phyloP scores from a whole-genome alignment of 2,329 filamentous ascomycete species.

The Claviceps spartinae region DNA sequence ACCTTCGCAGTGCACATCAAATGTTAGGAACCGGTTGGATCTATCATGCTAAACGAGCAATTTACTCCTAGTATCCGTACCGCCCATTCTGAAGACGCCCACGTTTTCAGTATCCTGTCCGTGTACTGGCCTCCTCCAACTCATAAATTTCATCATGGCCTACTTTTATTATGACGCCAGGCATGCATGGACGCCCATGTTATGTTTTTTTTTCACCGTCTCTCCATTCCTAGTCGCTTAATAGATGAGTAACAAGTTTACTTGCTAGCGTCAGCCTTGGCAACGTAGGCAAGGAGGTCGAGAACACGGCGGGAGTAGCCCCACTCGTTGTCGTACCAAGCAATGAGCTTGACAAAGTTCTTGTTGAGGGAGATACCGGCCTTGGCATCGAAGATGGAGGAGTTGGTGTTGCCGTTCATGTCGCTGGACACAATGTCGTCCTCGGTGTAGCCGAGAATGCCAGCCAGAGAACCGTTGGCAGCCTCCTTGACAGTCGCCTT shows the following conservation, averaged over 20 bases:
- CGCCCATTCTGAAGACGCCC: not conserved
- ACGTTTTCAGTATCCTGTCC: not conserved
- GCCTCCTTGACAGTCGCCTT: slow-evolving; percentile 84
- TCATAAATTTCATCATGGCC: not conserved
- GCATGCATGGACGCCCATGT: not conserved
- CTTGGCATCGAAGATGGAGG: slow-evolving; percentile 98
- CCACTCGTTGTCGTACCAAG: slow-evolving; percentile 99
- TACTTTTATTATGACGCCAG: not conserved
- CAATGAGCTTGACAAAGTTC: slow-evolving; percentile 97
- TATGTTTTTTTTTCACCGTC: not conserved
- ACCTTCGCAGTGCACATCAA: not conserved
- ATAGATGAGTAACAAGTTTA: slow-evolving; percentile 16
- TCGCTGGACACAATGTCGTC: slow-evolving; percentile 93
- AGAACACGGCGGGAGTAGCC: slow-evolving; percentile 95
- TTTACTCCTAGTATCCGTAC: not conserved
- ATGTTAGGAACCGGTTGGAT: slow-evolving; percentile 2
- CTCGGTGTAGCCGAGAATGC: slow-evolving; percentile 88
- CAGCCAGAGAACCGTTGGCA: slow-evolving; percentile 72
- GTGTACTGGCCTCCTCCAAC: not conserved
- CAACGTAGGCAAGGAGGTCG: slow-evolving; percentile 66
- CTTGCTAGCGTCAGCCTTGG: slow-evolving; percentile 57
- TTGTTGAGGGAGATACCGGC: slow-evolving; percentile 96
- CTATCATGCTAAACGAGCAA: slow-evolving; percentile 4
- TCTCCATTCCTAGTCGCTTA: not conserved
- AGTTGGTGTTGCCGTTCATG: slow-evolving; percentile 82